These are phyloP conservation scores for Vitis riparia DNA, from an alignment of 164 flowering plant species.

Conservation along the genomic window DNA sequence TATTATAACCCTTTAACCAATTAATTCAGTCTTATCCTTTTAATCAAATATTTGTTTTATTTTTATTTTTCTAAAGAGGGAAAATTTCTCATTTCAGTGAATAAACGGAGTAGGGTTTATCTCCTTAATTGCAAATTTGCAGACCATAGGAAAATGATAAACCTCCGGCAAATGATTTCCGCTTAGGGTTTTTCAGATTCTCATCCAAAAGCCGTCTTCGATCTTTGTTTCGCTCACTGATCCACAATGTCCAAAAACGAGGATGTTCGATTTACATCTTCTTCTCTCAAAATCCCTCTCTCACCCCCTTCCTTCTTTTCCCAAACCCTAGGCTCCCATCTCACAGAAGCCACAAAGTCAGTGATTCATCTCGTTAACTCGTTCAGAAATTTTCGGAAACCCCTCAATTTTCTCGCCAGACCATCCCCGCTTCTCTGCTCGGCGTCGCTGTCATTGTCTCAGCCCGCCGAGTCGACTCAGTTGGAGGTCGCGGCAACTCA, in stretches of 20 bases:
- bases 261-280: constrained; percentile 40
- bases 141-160: too few species aligned
- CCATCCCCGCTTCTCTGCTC: constrained; percentile 32
- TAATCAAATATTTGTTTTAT: too few species aligned
- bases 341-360: constrained; percentile 18
- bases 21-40: too few species aligned
- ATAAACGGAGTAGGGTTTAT: too few species aligned
- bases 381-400: constrained; percentile 6
- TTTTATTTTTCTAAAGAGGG: too few species aligned
- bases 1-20: too few species aligned
- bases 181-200: too few species aligned
- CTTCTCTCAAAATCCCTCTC: constrained; percentile 38
- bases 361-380: constrained; percentile 30
- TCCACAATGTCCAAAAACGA: constrained; percentile 35
- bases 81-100: too few species aligned
- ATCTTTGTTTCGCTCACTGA: background rate
- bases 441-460: constrained; percentile 31
- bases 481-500: constrained; percentile 21
- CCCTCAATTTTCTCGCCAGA: too few species aligned
- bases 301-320: constrained; percentile 20
- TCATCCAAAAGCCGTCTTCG: too few species aligned
- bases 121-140: too few species aligned
- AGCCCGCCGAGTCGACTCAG: constrained; percentile 32
- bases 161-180: too few species aligned
- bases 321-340: constrained; percentile 21